Evolutionary conservation across 345 rosid genomes (phyloP).

Genomic region (Salix viminalis): DNA sequence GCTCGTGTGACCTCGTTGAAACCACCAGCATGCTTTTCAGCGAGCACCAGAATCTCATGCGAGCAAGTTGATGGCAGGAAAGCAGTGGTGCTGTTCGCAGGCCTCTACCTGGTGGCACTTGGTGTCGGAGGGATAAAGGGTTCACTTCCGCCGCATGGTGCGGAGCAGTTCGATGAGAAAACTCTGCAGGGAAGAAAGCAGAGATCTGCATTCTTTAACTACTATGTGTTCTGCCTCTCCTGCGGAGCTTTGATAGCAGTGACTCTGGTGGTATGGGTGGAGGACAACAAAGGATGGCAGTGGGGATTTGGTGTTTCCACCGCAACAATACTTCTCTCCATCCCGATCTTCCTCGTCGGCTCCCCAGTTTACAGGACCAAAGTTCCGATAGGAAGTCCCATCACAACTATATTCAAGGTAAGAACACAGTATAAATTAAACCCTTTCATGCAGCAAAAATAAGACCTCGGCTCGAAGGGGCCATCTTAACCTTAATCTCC

Average conservation of each 20-base stretch:
- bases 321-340: slow-evolving; percentile 59
- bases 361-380: slow-evolving; percentile 62
- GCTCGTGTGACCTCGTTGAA: slow-evolving; percentile 47
- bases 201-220: slow-evolving; percentile 80
- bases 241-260: slow-evolving; percentile 86
- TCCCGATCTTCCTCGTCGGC: slow-evolving; percentile 67
- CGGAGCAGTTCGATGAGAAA: slow-evolving; percentile 84
- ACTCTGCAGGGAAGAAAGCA: slow-evolving; percentile 68
- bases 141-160: slow-evolving; percentile 87
- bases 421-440: not conserved
- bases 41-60: slow-evolving; percentile 23
- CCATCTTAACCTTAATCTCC: not conserved
- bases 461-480: not conserved
- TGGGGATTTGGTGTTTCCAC: slow-evolving; percentile 83
- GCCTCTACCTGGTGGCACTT: slow-evolving; percentile 77
- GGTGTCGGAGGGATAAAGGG: slow-evolving; percentile 97
- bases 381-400: slow-evolving; percentile 70
- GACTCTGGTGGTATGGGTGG: slow-evolving; percentile 87
- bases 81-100: slow-evolving; percentile 53
- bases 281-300: slow-evolving; percentile 92
- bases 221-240: slow-evolving; percentile 75
- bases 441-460: not conserved
- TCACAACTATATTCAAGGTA: slow-evolving; percentile 78
- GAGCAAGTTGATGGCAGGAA: slow-evolving; percentile 31
- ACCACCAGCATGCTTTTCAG: slow-evolving; percentile 37